These are phyloP conservation scores for Macrophomina pseudophaseolina DNA, from an alignment of 2,329 filamentous ascomycete species.

Conservation along the genomic window DNA sequence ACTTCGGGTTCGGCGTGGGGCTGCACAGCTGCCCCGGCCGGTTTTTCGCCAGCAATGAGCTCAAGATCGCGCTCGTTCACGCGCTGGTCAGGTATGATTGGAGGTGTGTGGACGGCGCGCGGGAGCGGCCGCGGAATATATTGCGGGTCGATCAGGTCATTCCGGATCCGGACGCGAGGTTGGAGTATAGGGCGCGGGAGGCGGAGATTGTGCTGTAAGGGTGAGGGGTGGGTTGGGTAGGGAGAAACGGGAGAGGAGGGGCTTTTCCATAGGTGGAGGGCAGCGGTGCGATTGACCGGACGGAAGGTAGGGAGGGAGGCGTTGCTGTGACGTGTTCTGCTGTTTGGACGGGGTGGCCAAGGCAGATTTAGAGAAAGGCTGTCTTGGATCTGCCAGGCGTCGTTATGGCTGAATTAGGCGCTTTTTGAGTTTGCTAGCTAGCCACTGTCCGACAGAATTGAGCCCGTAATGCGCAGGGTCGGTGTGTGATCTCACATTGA, in stretches of 20 bases:
- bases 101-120: slow-evolving; percentile 8
- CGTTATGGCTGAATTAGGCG: too few relatives aligned
- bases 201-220: background rate
- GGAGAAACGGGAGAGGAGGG: background rate
- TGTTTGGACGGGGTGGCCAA: too few relatives aligned
- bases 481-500: too few relatives aligned
- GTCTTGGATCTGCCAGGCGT: too few relatives aligned
- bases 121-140: background rate
- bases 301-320: too few relatives aligned
- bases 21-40: slow-evolving; percentile 35
- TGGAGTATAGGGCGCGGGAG: background rate
- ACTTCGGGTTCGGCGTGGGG: slow-evolving; percentile 39
- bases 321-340: too few relatives aligned
- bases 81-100: slow-evolving; percentile 32
- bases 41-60: slow-evolving; percentile 34
- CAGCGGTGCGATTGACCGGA: too few relatives aligned
- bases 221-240: background rate
- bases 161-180: background rate
- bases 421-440: too few relatives aligned
- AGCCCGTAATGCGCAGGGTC: too few relatives aligned
- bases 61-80: slow-evolving; percentile 31
- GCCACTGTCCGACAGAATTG: too few relatives aligned
- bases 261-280: background rate
- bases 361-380: too few relatives aligned
- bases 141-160: background rate